Conservation (phyloP, 352 stramenopile species). For the Globisporangium cylindrosporum region DNA sequence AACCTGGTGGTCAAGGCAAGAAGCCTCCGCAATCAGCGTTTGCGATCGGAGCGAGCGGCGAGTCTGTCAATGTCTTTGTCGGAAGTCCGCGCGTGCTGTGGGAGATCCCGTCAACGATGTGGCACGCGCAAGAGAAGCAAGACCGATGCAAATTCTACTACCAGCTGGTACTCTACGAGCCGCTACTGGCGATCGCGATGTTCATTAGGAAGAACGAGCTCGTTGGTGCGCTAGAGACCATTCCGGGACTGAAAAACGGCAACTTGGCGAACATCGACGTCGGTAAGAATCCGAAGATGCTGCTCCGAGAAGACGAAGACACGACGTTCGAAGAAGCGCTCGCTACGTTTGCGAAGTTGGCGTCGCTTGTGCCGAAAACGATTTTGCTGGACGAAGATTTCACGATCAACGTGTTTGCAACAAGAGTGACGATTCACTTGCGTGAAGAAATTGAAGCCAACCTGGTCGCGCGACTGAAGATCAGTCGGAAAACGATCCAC, state of each 20-base stretch:
- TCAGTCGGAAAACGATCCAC: constrained; percentile 60
- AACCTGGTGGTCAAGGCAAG: constrained; percentile 18
- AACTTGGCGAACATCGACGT: constrained; percentile 72
- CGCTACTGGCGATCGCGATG: constrained; percentile 45
- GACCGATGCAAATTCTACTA: constrained; percentile 69
- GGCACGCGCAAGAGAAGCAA: constrained; percentile 53
- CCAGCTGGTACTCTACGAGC: constrained; percentile 57
- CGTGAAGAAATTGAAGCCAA: constrained; percentile 70
- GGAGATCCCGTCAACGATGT: constrained; percentile 52
- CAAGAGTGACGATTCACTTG: constrained; percentile 62
- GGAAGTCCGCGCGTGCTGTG: constrained; percentile 69
- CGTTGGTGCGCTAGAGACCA: constrained; percentile 68
- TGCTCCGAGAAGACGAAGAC: constrained; percentile 43
- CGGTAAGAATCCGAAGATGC: constrained; percentile 59
- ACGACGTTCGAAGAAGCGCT: constrained; percentile 49
- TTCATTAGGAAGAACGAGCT: constrained; percentile 88
- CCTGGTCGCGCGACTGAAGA: constrained; percentile 52
- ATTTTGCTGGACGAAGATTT: constrained; percentile 63
- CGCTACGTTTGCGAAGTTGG: constrained; percentile 52
- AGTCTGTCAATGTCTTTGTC: constrained; percentile 67
- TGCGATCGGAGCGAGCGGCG: constrained; percentile 30
- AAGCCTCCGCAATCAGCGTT: constrained; percentile 27
- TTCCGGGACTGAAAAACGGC: constrained; percentile 69
- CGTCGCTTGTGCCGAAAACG: constrained; percentile 55
- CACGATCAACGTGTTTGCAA: constrained; percentile 45